Percentiles rank a stretch among this genome's conserved stretches.
Conservation (phyloP, 2,329 filamentous ascomycete species). For the Huntiella omanensis region DNA sequence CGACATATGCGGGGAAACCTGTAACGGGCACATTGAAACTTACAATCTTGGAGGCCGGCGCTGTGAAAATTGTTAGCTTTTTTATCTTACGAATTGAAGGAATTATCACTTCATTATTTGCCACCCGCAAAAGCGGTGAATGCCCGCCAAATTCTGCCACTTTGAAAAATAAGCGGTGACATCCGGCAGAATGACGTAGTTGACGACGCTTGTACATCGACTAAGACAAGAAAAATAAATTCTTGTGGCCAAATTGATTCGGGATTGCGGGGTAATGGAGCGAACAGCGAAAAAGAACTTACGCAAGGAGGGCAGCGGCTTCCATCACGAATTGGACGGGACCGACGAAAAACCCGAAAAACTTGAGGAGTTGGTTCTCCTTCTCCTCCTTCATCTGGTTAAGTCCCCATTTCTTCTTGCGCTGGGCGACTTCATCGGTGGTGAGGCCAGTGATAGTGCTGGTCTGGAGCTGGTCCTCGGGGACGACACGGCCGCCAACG, state of each 20-base stretch:
- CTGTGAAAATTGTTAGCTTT: slow-evolving; percentile 9
- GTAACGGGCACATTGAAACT: too few relatives aligned
- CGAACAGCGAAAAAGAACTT: slow-evolving; percentile 59
- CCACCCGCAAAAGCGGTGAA: too few relatives aligned
- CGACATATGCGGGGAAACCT: too few relatives aligned
- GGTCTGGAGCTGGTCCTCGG: slow-evolving; percentile 62
- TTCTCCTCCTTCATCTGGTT: slow-evolving; percentile 89
- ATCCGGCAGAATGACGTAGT: too few relatives aligned
- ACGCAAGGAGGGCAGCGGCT: slow-evolving; percentile 62
- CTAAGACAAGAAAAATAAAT: not conserved
- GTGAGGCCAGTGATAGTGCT: slow-evolving; percentile 51
- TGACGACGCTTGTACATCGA: too few relatives aligned
- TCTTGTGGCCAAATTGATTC: not conserved
- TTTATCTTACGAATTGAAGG: too few relatives aligned
- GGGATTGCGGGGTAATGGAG: not conserved
- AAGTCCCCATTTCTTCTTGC: slow-evolving; percentile 54
- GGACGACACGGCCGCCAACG: slow-evolving; percentile 37
- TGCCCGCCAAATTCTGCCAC: too few relatives aligned
- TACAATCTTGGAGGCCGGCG: slow-evolving; percentile 11
- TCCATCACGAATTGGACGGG: slow-evolving; percentile 93
- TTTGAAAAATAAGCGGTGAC: too few relatives aligned
- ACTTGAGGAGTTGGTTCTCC: slow-evolving; percentile 69
- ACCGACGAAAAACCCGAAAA: slow-evolving; percentile 64
- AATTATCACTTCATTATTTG: too few relatives aligned
- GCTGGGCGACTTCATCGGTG: slow-evolving; percentile 43